These are phyloP conservation scores for Paraphaeosphaeria minitans DNA, from an alignment of 2,329 filamentous ascomycete species.

Conservation along the genomic window DNA sequence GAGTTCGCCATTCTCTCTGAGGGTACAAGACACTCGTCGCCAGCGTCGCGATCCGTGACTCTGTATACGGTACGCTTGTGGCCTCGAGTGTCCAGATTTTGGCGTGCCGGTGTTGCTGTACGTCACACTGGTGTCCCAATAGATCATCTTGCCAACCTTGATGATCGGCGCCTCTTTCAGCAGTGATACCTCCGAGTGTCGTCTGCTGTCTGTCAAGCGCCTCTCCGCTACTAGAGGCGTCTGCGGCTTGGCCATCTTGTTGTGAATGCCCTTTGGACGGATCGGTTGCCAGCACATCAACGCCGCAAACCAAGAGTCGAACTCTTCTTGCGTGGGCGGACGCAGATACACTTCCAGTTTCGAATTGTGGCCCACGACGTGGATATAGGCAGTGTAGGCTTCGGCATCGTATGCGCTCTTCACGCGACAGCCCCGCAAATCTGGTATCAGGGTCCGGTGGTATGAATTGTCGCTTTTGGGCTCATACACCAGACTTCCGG, in stretches of 20 bases:
- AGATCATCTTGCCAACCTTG: conserved; percentile 73
- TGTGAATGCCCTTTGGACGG: conserved; percentile 61
- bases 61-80: conserved; percentile 61
- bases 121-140: conserved; percentile 70
- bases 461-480: conserved; percentile 69
- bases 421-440: conserved; percentile 76
- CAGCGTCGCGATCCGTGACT: conserved; percentile 69
- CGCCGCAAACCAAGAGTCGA: conserved; percentile 80
- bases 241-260: conserved; percentile 59
- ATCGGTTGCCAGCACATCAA: conserved; percentile 82
- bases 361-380: conserved; percentile 59
- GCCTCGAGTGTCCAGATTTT: conserved; percentile 45
- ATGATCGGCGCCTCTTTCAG: conserved; percentile 82
- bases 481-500: conserved; percentile 76
- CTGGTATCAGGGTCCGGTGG: conserved; percentile 70
- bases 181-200: conserved; percentile 57
- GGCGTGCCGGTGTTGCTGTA: conserved; percentile 54
- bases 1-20: conserved; percentile 94
- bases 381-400: conserved; percentile 56
- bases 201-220: conserved; percentile 47
- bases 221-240: conserved; percentile 45
- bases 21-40: conserved; percentile 87
- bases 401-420: conserved; percentile 56
- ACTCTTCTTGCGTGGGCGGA: conserved; percentile 67
- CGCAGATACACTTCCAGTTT: conserved; percentile 68